Evolutionary conservation across 2,329 filamentous ascomycete genomes (phyloP).

Genomic region (Verticillium albo-atrum): DNA sequence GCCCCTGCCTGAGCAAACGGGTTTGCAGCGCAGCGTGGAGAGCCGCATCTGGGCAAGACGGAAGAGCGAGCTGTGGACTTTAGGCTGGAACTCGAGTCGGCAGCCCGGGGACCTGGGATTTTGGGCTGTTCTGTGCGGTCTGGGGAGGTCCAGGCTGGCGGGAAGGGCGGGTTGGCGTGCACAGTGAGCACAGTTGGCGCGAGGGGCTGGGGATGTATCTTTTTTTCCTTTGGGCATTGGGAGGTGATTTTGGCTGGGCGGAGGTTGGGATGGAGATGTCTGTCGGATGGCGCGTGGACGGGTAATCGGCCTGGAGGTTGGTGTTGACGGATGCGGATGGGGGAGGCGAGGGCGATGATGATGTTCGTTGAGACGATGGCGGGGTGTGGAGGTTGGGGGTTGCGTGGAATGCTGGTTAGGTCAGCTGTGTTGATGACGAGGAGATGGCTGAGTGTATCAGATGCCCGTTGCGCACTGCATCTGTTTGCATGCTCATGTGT

Average conservation of each 20-base stretch:
- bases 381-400: not conserved
- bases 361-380: not conserved
- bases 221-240: not conserved
- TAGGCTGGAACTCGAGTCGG: not conserved
- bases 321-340: not conserved
- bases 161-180: not conserved
- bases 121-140: not conserved
- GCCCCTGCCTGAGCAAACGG: too few species aligned
- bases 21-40: too few species aligned
- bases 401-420: not conserved
- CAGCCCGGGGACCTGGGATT: not conserved
- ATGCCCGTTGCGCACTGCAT: not conserved
- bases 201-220: not conserved
- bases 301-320: not conserved
- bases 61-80: not conserved
- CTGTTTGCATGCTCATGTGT: not conserved
- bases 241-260: not conserved
- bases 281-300: not conserved
- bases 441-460: not conserved
- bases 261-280: not conserved
- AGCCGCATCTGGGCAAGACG: not conserved
- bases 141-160: not conserved
- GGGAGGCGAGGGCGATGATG: not conserved
- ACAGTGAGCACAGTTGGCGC: slow-evolving; percentile 3
- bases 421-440: not conserved